Percentiles rank a stretch among this genome's conserved stretches.
Evolutionary conservation across 163 green algal genomes (phyloP).

Genomic region (Chlamydomonas reinhardtii): DNA sequence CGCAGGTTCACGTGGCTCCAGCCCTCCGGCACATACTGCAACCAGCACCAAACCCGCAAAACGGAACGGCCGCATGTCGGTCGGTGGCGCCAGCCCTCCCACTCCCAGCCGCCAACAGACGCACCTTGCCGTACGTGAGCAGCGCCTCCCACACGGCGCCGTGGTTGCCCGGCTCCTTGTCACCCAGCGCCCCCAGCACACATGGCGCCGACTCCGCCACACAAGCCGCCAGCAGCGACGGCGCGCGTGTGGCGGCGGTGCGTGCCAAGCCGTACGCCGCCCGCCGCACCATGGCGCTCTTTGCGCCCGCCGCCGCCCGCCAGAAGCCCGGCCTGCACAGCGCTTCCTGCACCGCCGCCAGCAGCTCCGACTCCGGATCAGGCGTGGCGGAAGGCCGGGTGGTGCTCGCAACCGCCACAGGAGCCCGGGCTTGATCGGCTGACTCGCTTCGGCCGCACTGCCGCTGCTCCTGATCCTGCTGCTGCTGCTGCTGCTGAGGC

Average conservation of each 20-base stretch:
- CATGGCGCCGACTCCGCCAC: conserved; percentile 20
- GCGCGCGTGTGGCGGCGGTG: not conserved
- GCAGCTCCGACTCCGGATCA: not conserved
- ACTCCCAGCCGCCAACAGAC: not conserved
- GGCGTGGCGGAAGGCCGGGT: not conserved
- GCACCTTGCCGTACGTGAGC: conserved; percentile 71
- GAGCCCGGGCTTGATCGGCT: too few species aligned
- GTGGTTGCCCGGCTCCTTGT: conserved; percentile 78
- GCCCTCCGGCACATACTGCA: conserved; percentile 20
- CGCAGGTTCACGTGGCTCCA: conserved; percentile 64
- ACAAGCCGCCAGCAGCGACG: conserved; percentile 7
- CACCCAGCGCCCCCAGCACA: conserved; percentile 56
- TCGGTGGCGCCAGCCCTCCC: not conserved
- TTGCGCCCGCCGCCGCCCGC: conserved; percentile 62
- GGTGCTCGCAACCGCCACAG: not conserved
- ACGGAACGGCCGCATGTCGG: not conserved
- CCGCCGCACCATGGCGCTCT: conserved; percentile 59
- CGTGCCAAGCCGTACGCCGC: conserved; percentile 37
- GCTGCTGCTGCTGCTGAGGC: too few species aligned
- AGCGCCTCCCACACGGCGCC: conserved; percentile 81
- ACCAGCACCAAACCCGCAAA: not conserved
- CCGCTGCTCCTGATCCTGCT: too few species aligned
- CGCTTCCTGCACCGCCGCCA: conserved; percentile 37
- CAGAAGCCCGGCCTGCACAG: conserved; percentile 62
- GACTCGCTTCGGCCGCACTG: not conserved